Evolutionary conservation across 768 basidiomycete genomes (phyloP).

Genomic region (Rhodotorula diobovata): DNA sequence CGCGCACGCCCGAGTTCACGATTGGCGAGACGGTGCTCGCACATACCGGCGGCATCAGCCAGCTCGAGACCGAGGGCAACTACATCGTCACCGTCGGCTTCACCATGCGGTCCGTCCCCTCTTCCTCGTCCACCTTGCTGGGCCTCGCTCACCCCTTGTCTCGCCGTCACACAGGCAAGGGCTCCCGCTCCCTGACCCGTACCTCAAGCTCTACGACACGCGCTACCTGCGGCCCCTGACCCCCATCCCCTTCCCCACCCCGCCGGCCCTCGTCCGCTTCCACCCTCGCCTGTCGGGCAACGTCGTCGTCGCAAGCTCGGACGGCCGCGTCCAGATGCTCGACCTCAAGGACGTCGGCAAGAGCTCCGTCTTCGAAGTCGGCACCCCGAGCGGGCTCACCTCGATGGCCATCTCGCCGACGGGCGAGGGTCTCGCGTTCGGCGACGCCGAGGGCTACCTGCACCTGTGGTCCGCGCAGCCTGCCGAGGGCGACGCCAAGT

Average conservation of each 20-base stretch:
- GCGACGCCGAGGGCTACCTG: constrained; percentile 76
- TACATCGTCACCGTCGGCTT: constrained; percentile 81
- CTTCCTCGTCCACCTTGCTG: neutral
- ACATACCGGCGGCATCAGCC: constrained; percentile 75
- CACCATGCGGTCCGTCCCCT: constrained; percentile 65
- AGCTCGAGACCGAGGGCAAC: constrained; percentile 72
- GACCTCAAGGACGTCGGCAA: constrained; percentile 70
- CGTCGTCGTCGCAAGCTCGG: constrained; percentile 68
- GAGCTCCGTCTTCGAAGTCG: constrained; percentile 62
- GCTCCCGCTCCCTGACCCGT: constrained; percentile 79
- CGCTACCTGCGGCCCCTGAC: constrained; percentile 75
- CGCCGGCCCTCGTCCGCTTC: constrained; percentile 77
- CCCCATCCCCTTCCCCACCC: constrained; percentile 79
- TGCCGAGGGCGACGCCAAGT: constrained; percentile 57
- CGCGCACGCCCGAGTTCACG: constrained; percentile 57
- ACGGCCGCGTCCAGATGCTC: constrained; percentile 78
- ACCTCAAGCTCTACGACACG: constrained; percentile 87
- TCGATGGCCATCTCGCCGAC: constrained; percentile 76
- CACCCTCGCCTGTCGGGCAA: constrained; percentile 71
- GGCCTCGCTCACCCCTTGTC: too few species aligned
- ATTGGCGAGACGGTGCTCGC: constrained; percentile 63
- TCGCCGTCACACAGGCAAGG: constrained; percentile 59
- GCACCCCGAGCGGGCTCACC: constrained; percentile 63
- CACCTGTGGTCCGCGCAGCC: constrained; percentile 73
- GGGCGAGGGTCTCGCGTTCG: constrained; percentile 87